Evolutionary conservation across 768 basidiomycete genomes (phyloP).

Genomic region (Podaxis sp.): DNA sequence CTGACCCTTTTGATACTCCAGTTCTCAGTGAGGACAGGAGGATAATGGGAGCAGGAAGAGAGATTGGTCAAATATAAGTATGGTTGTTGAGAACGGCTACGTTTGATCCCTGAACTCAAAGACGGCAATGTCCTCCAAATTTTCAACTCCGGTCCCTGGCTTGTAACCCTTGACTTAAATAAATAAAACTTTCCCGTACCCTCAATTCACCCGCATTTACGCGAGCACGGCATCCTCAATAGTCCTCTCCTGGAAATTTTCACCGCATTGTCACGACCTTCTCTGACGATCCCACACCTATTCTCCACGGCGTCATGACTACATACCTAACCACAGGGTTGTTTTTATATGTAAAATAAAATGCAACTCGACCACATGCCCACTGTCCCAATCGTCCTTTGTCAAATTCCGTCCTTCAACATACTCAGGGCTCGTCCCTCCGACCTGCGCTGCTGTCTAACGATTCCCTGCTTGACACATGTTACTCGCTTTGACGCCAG

Average conservation of each 20-base stretch:
- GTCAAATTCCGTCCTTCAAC: neutral
- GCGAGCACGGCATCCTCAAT: conserved; percentile 11
- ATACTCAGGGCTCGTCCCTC: neutral
- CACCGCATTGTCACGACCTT: neutral
- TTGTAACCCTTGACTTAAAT: conserved; percentile 11
- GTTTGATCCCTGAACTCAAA: conserved; percentile 47
- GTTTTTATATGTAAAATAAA: conserved; percentile 14
- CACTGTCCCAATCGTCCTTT: neutral
- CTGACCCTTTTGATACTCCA: conserved; percentile 53
- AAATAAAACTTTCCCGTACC: conserved; percentile 11
- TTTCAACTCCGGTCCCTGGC: conserved; percentile 49
- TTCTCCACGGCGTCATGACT: conserved; percentile 14
- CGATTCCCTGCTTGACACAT: neutral
- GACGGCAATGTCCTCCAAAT: conserved; percentile 49
- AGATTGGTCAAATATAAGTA: conserved; percentile 45
- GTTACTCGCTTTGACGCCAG: neutral
- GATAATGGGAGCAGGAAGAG: conserved; percentile 30
- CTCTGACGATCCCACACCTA: conserved; percentile 5
- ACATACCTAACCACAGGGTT: conserved; percentile 15
- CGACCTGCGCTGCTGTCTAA: neutral
- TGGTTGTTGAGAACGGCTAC: conserved; percentile 38
- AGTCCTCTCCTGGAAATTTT: conserved; percentile 11
- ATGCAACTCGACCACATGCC: neutral
- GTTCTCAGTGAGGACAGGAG: conserved; percentile 35
- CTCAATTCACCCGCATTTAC: conserved; percentile 15